Evolutionary conservation across 495 filamentous ascomycete species (phyloP).

Genomic region (Neurospora sublineolata): DNA sequence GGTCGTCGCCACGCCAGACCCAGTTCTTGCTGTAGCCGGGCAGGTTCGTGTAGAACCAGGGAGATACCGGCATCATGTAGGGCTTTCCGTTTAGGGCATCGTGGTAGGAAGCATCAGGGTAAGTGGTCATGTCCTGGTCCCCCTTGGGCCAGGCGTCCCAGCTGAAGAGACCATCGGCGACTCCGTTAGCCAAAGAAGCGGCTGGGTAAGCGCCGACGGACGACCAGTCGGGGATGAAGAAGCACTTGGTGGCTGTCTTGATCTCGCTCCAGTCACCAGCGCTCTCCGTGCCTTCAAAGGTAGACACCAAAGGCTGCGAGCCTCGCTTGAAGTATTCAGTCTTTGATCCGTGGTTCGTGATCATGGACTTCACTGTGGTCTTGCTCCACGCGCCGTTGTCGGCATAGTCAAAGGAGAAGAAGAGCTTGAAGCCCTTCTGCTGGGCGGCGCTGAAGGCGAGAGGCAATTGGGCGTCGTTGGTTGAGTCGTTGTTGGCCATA

Average conservation of each 20-base stretch:
- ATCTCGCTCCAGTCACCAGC: conserved; percentile 17
- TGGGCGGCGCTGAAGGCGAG: conserved; percentile 23
- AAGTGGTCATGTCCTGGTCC: conserved; percentile 40
- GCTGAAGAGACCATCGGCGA: conserved; percentile 25
- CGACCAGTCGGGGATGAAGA: conserved; percentile 22
- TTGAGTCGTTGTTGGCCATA: conserved; percentile 20
- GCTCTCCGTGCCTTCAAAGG: conserved; percentile 17
- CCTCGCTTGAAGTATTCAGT: conserved; percentile 19
- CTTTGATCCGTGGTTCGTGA: conserved; percentile 15
- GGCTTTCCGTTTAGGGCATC: conserved; percentile 18
- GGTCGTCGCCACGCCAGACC: conserved; percentile 52
- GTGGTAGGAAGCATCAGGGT: conserved; percentile 12
- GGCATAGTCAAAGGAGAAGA: conserved; percentile 31
- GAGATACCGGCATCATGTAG: conserved; percentile 45
- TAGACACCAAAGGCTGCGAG: conserved; percentile 18
- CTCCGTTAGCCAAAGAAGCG: conserved; percentile 2
- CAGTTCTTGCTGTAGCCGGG: conserved; percentile 55
- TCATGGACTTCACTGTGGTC: conserved; percentile 14
- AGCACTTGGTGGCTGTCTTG: conserved; percentile 17
- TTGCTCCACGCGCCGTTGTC: conserved; percentile 16
- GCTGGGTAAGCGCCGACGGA: conserved; percentile 11
- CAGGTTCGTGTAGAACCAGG: conserved; percentile 57
- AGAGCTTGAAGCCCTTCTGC: conserved; percentile 23
- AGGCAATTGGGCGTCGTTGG: conserved; percentile 6
- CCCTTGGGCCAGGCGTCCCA: conserved; percentile 29